phyloP scores from a whole-genome alignment of 2,329 filamentous ascomycete species.

The Aspergillus ibericus region DNA sequence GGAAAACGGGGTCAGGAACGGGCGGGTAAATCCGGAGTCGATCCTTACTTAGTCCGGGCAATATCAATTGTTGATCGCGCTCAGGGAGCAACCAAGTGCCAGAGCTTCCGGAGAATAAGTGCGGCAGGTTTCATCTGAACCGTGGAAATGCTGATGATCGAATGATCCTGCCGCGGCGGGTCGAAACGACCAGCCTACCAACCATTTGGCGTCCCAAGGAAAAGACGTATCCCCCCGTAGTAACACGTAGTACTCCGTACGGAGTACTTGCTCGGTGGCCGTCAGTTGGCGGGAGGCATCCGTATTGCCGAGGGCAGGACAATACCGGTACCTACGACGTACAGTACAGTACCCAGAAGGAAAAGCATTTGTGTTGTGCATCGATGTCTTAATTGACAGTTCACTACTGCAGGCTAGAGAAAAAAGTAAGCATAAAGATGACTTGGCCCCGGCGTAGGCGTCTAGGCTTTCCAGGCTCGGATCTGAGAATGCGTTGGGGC shows the following conservation, averaged over 20 bases:
- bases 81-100: background rate
- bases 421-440: conserved; percentile 1
- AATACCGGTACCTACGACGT: background rate
- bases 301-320: background rate
- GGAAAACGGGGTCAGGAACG: background rate
- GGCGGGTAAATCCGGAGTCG: background rate
- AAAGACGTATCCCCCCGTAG: background rate
- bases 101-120: background rate
- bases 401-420: background rate
- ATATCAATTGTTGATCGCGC: background rate
- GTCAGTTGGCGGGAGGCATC: background rate
- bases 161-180: background rate
- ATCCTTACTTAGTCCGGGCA: background rate
- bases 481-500: background rate
- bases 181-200: background rate
- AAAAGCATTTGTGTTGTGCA: background rate
- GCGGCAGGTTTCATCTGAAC: background rate
- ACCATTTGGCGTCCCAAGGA: background rate
- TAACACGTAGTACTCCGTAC: background rate
- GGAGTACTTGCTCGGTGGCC: background rate
- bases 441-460: background rate
- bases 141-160: background rate
- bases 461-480: background rate
- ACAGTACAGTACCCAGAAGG: background rate
- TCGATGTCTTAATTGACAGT: background rate